Base-by-base conservation (phyloP, 495 filamentous ascomycete genomes). In the Xanthoparmelia taractica region DNA sequence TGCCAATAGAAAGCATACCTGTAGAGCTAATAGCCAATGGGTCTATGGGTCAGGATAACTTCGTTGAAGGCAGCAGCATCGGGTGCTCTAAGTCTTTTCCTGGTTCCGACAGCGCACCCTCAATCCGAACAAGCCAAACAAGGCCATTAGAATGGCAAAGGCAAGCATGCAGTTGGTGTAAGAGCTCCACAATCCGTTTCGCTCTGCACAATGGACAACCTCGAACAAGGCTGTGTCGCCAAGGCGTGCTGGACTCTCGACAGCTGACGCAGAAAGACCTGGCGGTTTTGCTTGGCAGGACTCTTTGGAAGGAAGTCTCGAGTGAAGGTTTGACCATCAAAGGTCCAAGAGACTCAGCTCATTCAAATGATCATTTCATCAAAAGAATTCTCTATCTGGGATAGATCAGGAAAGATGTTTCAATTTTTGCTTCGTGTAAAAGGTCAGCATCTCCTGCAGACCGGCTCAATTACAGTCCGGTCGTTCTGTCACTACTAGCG, bases 131-230 rank as follows among this genome's bases (percentile, higher is more conserved):
- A 74, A 18, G 84, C 87, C 57, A 96, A 96, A 78, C 81, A 84
- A 62, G 84, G 80, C 37, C 75, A 73, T n/a, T 36, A 27, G 2
- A 15, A 23, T 43, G 27, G 45, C 29, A 78, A 73, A 56, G 78
- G 78, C 58, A 87, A 82, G 74, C 74, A 79, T n/a, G 89, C 91
- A 8, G 91, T 89, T 7, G 92, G 93, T 31, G 87, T 93, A 10
- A 96, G 95, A 76, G 96, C 92, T 11, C 92, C 96, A 73, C 88
- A 89, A n/a, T 90, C 85, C 69, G 85, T 84, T n/a, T 85, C 89
- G 18, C 84, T 87, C 61, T 78, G 88, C 34, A 88, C 93, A 38
- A 68, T 96, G 34, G 80, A 82, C 63, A 88, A 89, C 23, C 79
- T 96, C 34, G 87, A 89, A 72, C 82, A 86, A 68, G 90, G 80